Evolutionary conservation across 768 basidiomycete species (phyloP), one percentile per base, ranked within the genome.

Genomic region (Albatrellus ellisii): DNA sequence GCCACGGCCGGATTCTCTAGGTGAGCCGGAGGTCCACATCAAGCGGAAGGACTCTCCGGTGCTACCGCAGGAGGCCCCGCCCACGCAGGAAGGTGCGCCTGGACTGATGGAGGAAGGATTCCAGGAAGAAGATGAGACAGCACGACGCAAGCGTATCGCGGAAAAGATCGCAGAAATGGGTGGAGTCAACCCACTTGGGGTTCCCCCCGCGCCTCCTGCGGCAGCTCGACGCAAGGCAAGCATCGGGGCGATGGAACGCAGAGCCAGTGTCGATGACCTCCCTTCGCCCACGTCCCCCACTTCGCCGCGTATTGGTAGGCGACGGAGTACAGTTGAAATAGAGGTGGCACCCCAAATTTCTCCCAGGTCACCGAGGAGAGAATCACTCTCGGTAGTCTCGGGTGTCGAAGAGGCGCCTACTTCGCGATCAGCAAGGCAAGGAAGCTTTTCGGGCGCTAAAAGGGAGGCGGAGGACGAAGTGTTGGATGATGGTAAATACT

Each of bases 141-240:
- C 67, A 2, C 69, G 73, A 26, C 67, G 69, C 31, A 68, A 66
- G 46, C 73, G 72, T 39, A 69, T 83, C 17, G 72, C 78, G 18
- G 78, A 75, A 45, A 64, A 60, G 17, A 53, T 75, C 27, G 74
- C 76, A 6, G 72, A 74, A 58, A 75, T 75, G 63, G 82, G 79
- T 12, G 69, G 72, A 48, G 60, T 69, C 62, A 65, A 78, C 50
- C 73, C 78, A 2, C 67, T 78, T 41, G 60, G 64, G 6, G 40
- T 63, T 11, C 64, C 54, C 22, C 58, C 62, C 20, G 54, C 51
- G n/a, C 17, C 15, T 9, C 11, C 27, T 41, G 9, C 20, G 21
- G n/a, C 34, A 11, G 34, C 34, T 36, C n/a, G n/a, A n/a, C n/a
- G n/a, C n/a, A n/a, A n/a, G n/a, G n/a, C n/a, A n/a, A 43, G 52